Evolutionary conservation across 78 protist species (phyloP).

Genomic region (Pelomyxa schiedti): DNA sequence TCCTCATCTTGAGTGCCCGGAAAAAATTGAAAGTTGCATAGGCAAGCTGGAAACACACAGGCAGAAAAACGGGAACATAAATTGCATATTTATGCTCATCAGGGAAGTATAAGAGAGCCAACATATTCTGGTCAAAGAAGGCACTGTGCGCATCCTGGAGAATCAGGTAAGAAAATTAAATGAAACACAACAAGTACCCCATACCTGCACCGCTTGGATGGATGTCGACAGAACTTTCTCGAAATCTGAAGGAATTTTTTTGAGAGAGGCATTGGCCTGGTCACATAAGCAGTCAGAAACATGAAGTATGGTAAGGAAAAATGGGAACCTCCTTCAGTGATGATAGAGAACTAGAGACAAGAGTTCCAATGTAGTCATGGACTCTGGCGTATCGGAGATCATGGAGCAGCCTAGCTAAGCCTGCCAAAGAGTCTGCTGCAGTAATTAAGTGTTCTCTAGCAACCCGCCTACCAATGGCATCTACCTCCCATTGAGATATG

Average conservation of each 20-base stretch:
- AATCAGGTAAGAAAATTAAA: slow-evolving; percentile 4
- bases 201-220: background rate
- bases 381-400: slow-evolving; percentile 39
- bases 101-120: slow-evolving; percentile 65
- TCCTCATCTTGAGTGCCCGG: background rate
- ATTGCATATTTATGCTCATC: slow-evolving; percentile 73
- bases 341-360: background rate
- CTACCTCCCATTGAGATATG: background rate
- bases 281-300: background rate
- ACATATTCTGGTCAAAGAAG: slow-evolving; percentile 61
- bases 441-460: slow-evolving; percentile 14
- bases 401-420: slow-evolving; percentile 22
- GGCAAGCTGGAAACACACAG: slow-evolving; percentile 46
- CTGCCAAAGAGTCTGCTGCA: slow-evolving; percentile 12
- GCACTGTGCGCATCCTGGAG: slow-evolving; percentile 34
- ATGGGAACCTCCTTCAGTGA: background rate
- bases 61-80: slow-evolving; percentile 62
- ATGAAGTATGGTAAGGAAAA: background rate
- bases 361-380: slow-evolving; percentile 27
- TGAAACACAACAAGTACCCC: slow-evolving; percentile 15
- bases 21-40: slow-evolving; percentile 37
- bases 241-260: slow-evolving; percentile 3
- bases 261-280: slow-evolving; percentile 6
- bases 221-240: background rate
- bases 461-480: slow-evolving; percentile 7